phyloP scores from a whole-genome alignment of 306 rosid genomes.

The Trifolium dubium region DNA sequence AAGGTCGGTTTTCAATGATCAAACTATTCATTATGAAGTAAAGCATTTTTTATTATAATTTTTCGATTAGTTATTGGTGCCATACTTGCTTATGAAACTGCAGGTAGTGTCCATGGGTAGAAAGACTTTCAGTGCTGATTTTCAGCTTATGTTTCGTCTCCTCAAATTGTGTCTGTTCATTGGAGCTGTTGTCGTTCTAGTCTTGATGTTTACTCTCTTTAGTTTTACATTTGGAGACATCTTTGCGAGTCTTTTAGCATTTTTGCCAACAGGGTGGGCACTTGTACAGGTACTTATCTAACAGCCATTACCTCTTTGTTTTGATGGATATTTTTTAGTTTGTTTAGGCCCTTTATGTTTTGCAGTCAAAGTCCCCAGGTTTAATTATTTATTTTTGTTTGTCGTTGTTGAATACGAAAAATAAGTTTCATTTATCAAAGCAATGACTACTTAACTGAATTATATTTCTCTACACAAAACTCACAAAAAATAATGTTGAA shows the following conservation, averaged over 20 bases:
- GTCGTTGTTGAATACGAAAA: not conserved
- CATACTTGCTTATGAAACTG: slow-evolving; percentile 46
- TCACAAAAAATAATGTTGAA: not conserved
- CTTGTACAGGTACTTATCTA: slow-evolving; percentile 66
- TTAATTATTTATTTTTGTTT: not conserved
- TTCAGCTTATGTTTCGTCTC: slow-evolving; percentile 97
- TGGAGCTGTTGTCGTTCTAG: slow-evolving; percentile 59
- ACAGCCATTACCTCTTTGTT: slow-evolving; percentile 8
- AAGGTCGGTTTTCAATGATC: slow-evolving; percentile 60
- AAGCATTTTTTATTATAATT: slow-evolving; percentile 22
- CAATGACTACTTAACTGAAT: slow-evolving; percentile 22
- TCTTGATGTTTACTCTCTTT: slow-evolving; percentile 65
- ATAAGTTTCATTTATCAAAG: not conserved
- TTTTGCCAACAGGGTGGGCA: slow-evolving; percentile 96
- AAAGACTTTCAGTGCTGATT: slow-evolving; percentile 92
- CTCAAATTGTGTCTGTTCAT: slow-evolving; percentile 74
- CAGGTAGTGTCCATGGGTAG: slow-evolving; percentile 93
- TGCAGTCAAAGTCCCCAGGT: not conserved
- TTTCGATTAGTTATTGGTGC: slow-evolving; percentile 34
- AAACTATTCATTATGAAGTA: slow-evolving; percentile 28
- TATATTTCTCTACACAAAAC: slow-evolving; percentile 13
- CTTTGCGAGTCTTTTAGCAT: slow-evolving; percentile 81
- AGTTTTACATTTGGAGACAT: slow-evolving; percentile 76
- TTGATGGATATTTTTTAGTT: slow-evolving; percentile 26
- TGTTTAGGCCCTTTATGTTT: slow-evolving; percentile 18